phyloP scores from a whole-genome alignment of 163 green algal genomes.

The Scenedesmus sp. region DNA sequence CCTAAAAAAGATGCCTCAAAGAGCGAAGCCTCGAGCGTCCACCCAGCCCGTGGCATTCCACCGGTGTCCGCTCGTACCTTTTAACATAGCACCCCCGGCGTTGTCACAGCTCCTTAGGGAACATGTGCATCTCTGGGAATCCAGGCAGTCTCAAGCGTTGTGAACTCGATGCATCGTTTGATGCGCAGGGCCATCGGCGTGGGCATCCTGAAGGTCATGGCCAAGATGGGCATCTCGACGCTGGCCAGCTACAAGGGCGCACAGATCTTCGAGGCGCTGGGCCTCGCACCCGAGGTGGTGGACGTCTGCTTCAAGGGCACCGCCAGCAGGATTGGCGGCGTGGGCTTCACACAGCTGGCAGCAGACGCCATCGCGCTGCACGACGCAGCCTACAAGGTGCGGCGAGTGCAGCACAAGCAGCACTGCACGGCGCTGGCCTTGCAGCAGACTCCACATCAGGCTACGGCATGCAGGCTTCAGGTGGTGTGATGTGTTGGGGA shows the following conservation, averaged over 20 bases:
- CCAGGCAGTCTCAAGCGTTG: too few species aligned
- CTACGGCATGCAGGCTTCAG: too few species aligned
- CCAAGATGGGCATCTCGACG: slow-evolving; percentile 98
- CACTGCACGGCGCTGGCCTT: neutral
- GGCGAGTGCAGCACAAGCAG: too few species aligned
- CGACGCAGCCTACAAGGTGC: slow-evolving; percentile 74
- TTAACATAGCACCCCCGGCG: too few species aligned
- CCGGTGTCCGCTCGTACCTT: too few species aligned
- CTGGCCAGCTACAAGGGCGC: slow-evolving; percentile 89
- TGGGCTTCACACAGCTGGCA: slow-evolving; percentile 75
- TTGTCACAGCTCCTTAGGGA: too few species aligned
- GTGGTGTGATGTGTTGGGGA: too few species aligned
- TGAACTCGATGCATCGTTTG: too few species aligned
- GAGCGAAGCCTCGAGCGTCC: too few species aligned
- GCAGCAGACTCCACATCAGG: neutral
- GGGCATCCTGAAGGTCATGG: slow-evolving; percentile 94
- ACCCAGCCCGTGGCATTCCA: too few species aligned
- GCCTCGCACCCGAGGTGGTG: slow-evolving; percentile 82
- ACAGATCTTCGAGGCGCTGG: slow-evolving; percentile 97
- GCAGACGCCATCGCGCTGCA: slow-evolving; percentile 88
- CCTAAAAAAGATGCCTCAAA: too few species aligned
- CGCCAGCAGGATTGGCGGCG: slow-evolving; percentile 85
- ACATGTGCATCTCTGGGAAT: too few species aligned
- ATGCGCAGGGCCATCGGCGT: slow-evolving; percentile 70
- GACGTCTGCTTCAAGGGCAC: slow-evolving; percentile 90